Evolutionary conservation across 345 rosid species (phyloP).

Genomic region (Rhodamnia rubescens): DNA sequence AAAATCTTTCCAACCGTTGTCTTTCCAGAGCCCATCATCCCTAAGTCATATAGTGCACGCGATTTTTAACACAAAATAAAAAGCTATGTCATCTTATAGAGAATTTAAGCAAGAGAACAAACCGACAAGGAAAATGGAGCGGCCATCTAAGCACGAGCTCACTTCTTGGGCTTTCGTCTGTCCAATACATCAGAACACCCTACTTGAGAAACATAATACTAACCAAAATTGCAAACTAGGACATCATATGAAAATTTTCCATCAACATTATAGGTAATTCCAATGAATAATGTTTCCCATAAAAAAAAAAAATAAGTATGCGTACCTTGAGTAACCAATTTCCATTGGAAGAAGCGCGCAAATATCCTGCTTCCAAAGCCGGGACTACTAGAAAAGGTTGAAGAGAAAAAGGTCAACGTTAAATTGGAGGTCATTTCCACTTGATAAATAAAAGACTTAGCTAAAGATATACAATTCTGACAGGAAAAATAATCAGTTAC

Average conservation of each 20-base stretch:
- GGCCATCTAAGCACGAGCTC: constrained; percentile 13
- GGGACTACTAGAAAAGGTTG: constrained; percentile 4
- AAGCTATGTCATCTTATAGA: neutral
- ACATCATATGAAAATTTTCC: neutral
- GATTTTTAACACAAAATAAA: neutral
- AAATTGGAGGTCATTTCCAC: neutral
- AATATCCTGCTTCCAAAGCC: constrained; percentile 5
- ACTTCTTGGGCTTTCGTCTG: constrained; percentile 27
- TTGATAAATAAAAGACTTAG: neutral
- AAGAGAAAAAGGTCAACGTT: neutral
- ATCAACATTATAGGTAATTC: neutral
- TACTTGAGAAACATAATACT: neutral
- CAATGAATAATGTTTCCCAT: neutral
- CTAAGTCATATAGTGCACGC: constrained; percentile 4
- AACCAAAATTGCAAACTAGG: neutral
- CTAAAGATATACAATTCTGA: neutral
- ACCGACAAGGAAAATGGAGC: constrained; percentile 38
- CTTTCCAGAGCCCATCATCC: constrained; percentile 55
- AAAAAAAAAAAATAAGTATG: neutral
- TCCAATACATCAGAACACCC: neutral
- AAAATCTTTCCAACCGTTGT: constrained; percentile 35
- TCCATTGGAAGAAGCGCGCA: constrained; percentile 11
- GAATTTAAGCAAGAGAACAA: constrained; percentile 11
- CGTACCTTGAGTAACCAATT: constrained; percentile 24
- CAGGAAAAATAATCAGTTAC: neutral